These are phyloP conservation scores for Exidia glandulosa DNA, from an alignment of 768 basidiomycete species.

Conservation along the genomic window DNA sequence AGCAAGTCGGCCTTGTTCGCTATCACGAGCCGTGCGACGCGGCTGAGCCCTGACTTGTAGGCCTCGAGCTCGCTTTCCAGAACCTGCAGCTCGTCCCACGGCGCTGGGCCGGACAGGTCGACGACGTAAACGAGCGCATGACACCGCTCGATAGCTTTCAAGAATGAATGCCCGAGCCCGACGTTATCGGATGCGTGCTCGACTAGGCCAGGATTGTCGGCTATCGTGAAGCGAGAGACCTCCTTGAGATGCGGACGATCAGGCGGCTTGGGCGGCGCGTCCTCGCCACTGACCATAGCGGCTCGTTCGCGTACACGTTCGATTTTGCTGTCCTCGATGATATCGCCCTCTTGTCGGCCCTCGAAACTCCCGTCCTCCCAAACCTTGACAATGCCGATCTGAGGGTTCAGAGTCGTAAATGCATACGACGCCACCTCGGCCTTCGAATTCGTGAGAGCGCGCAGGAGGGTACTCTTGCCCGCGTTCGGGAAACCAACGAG, in stretches of 20 bases:
- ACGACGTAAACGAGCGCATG: slow-evolving; percentile 86
- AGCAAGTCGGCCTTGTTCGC: slow-evolving; percentile 94
- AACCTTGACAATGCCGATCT: slow-evolving; percentile 82
- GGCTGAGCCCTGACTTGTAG: slow-evolving; percentile 69
- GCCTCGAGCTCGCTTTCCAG: slow-evolving; percentile 76
- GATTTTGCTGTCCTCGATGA: slow-evolving; percentile 11
- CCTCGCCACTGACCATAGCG: slow-evolving; percentile 5
- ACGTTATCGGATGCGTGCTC: slow-evolving; percentile 76
- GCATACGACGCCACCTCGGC: slow-evolving; percentile 83
- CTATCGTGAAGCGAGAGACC: slow-evolving; percentile 82
- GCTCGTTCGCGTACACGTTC: slow-evolving; percentile 6
- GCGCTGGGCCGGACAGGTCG: slow-evolving; percentile 63
- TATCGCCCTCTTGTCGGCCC: slow-evolving; percentile 35
- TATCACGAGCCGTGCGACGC: slow-evolving; percentile 68
- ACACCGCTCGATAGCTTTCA: slow-evolving; percentile 87
- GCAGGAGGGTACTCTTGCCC: slow-evolving; percentile 83
- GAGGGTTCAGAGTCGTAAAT: slow-evolving; percentile 92
- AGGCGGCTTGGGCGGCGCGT: slow-evolving; percentile 1
- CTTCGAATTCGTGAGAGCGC: slow-evolving; percentile 76
- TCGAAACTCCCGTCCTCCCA: slow-evolving; percentile 63
- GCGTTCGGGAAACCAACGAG: slow-evolving; percentile 95
- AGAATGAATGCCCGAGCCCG: slow-evolving; percentile 88
- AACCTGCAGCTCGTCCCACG: slow-evolving; percentile 65
- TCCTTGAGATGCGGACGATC: slow-evolving; percentile 40
- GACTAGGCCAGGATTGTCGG: slow-evolving; percentile 94